Percentiles rank a stretch among this genome's conserved stretches.
These are phyloP conservation scores for Neoboletus subvelutipes DNA, from an alignment of 768 basidiomycete genomes.

Conservation along the genomic window DNA sequence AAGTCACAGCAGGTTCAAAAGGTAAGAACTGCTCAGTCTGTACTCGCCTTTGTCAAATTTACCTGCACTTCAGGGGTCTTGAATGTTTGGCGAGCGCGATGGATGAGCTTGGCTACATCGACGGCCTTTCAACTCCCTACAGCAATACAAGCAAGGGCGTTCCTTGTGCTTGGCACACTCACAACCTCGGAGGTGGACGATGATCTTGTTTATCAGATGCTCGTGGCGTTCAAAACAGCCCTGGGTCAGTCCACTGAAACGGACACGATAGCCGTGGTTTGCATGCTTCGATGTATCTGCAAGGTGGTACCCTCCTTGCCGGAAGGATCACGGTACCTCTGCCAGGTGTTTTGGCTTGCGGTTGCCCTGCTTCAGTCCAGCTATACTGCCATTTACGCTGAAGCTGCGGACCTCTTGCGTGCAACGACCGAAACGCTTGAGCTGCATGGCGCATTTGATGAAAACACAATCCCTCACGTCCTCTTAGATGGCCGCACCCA, in stretches of 20 bases:
- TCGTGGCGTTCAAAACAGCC: conserved; percentile 80
- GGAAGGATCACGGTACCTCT: conserved; percentile 67
- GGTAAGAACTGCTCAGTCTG: conserved; percentile 46
- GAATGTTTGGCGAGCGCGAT: conserved; percentile 90
- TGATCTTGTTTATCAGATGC: conserved; percentile 90
- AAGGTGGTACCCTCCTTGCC: conserved; percentile 72
- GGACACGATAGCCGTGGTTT: conserved; percentile 71
- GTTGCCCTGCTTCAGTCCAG: conserved; percentile 81
- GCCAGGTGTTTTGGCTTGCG: conserved; percentile 83
- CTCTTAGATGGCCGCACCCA: conserved; percentile 63
- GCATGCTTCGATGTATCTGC: conserved; percentile 86
- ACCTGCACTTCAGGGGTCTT: conserved; percentile 52
- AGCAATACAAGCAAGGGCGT: conserved; percentile 84
- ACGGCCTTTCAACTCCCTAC: conserved; percentile 90
- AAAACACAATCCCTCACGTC: conserved; percentile 49
- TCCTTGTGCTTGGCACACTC: conserved; percentile 80
- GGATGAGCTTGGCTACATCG: conserved; percentile 87
- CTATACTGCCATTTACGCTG: conserved; percentile 64
- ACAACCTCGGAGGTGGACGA: conserved; percentile 86
- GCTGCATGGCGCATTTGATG: conserved; percentile 55
- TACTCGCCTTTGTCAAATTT: background rate
- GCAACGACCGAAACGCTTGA: conserved; percentile 66
- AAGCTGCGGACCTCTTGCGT: conserved; percentile 67
- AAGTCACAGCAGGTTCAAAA: conserved; percentile 61
- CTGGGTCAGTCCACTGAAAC: conserved; percentile 65